Evolutionary conservation across 306 rosid species (phyloP).

Genomic region (Lagenaria siceraria): DNA sequence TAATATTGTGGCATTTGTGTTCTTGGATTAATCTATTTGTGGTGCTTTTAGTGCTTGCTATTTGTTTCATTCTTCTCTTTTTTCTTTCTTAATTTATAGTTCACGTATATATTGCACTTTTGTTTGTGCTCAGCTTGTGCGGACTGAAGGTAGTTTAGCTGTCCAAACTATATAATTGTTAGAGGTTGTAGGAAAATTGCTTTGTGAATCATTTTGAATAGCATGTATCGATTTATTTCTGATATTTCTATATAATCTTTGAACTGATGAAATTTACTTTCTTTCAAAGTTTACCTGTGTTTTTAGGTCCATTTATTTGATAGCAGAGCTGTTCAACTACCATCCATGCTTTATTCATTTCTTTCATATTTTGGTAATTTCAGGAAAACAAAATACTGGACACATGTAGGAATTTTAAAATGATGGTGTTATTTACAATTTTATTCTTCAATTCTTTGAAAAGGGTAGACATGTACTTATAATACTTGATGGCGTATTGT

Average conservation of each 20-base stretch:
- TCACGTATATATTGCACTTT: neutral
- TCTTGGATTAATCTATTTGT: neutral
- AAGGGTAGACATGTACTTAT: neutral
- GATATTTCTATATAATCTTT: neutral
- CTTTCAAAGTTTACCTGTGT: neutral
- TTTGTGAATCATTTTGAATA: neutral
- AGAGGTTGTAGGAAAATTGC: neutral
- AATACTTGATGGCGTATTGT: neutral
- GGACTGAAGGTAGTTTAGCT: neutral
- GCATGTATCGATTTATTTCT: neutral
- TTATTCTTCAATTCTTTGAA: neutral
- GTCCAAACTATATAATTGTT: neutral
- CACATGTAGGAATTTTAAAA: neutral
- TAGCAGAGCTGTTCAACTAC: neutral
- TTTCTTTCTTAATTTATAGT: neutral
- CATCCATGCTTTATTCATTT: neutral
- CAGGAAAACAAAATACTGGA: neutral
- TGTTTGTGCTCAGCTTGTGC: neutral
- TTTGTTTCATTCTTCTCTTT: neutral
- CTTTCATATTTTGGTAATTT: neutral
- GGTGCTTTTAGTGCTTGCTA: neutral
- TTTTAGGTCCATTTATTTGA: conserved; percentile 1
- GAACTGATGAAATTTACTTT: neutral
- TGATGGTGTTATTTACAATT: neutral
- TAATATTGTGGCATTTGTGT: neutral